Evolutionary conservation across 306 rosid species (phyloP), one percentile per base, ranked within the genome.

Genomic region (Dryas drummondii): DNA sequence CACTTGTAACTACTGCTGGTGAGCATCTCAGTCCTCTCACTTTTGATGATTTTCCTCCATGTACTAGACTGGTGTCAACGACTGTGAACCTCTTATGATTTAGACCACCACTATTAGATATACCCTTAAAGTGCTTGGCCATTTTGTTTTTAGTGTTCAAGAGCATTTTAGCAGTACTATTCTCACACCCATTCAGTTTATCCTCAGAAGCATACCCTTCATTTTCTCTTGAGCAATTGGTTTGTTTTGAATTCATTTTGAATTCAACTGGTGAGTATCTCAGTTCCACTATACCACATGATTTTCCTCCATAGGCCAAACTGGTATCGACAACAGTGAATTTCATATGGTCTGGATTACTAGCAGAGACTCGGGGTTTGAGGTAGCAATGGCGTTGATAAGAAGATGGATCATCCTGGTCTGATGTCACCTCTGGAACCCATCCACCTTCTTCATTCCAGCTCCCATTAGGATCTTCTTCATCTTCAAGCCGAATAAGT

Each of bases 401-500:
- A 68, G 71, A 76, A 46, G 89, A 77, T 51, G 61, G 72, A 77
- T 71, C 86, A 50, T 83, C 87, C 69, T 80, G 83, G 58, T 80
- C 85, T 26, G 89, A 90, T 64, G 76, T 80, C 56, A 42, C 82
- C 68, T 85, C 91, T 13, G 69, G 80, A 32, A 26, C 67, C 83
- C 66, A 80, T 16, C 80, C 72, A 47, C 79, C 78, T 71, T 80
- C 81, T 57, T 77, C 87, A 66, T 75, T 78, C 77, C 70, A 74
- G 72, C 85, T 71, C 62, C 77, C 79, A 67, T 61, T 84, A 69
- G 66, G 76, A 79, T 78, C 77, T 70, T 84, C 88, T 72, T 87
- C 86, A 61, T 70, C 81, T 79, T 88, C 91, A 37, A 92, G 92
- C 74, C 84, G 84, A 52, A 92, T 83, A 83, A 92, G 92, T 66